A percentile compares a stretch with the other conserved stretches of the same genome.
phyloP scores from a whole-genome alignment of 2,329 filamentous ascomycete genomes.

The Acrocalymma vagum region DNA sequence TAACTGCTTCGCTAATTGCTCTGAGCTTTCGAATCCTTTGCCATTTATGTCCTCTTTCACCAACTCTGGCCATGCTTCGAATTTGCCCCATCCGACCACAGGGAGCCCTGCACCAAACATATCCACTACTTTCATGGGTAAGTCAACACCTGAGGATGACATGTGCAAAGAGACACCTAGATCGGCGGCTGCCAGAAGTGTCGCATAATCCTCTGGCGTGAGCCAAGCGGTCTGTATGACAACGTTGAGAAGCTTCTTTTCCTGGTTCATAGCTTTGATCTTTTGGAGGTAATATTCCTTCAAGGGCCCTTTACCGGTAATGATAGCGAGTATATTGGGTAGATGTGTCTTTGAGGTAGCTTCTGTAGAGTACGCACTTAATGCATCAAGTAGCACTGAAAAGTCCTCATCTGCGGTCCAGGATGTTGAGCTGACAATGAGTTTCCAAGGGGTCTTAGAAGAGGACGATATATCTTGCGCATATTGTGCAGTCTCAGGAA shows the following conservation, averaged over 20 bases:
- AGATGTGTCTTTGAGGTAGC: constrained; percentile 57
- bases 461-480: constrained; percentile 61
- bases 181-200: constrained; percentile 83
- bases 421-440: constrained; percentile 92
- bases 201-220: constrained; percentile 82
- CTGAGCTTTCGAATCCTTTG: constrained; percentile 78
- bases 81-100: constrained; percentile 84
- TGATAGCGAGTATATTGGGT: constrained; percentile 82
- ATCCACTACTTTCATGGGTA: constrained; percentile 99
- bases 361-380: constrained; percentile 74
- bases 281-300: constrained; percentile 76
- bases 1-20: constrained; percentile 71
- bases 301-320: constrained; percentile 92
- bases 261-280: constrained; percentile 68
- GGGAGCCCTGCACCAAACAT: constrained; percentile 97
- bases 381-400: constrained; percentile 81
- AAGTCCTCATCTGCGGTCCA: constrained; percentile 99
- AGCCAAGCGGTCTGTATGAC: constrained; percentile 86
- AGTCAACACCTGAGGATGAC: constrained; percentile 91
- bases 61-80: constrained; percentile 90
- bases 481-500: constrained; percentile 71
- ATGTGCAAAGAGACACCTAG: constrained; percentile 91
- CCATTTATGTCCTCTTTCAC: constrained; percentile 89
- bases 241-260: constrained; percentile 73
- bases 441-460: constrained; percentile 64